Evolutionary conservation across 2,329 filamentous ascomycete genomes (phyloP).

Genomic region (Alternaria triticimaculans): DNA sequence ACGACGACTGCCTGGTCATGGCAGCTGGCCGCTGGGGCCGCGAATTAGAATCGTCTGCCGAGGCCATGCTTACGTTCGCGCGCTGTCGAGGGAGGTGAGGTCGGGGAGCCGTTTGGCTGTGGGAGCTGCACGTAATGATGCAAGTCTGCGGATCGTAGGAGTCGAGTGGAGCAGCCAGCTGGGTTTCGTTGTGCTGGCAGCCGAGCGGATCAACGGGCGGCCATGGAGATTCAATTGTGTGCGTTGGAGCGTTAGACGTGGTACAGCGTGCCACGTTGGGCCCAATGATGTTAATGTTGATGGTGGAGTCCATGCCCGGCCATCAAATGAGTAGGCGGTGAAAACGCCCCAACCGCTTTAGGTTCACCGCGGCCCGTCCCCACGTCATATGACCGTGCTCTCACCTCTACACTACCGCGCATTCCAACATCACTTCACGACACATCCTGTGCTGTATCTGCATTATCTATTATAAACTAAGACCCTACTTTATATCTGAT

Average conservation of each 20-base stretch:
- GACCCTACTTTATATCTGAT: neutral
- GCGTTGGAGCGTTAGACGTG: conserved; percentile 26
- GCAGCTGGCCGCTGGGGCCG: conserved; percentile 45
- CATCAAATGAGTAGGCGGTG: conserved; percentile 37
- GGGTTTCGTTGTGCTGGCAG: conserved; percentile 21
- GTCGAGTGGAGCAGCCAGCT: conserved; percentile 15
- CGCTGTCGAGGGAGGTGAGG: conserved; percentile 17
- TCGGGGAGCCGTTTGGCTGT: conserved; percentile 15
- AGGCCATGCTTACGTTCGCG: conserved; percentile 44
- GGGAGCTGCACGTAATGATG: conserved; percentile 16
- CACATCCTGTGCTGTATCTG: neutral
- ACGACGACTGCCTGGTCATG: conserved; percentile 48
- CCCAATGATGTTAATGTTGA: conserved; percentile 39
- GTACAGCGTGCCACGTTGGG: conserved; percentile 43
- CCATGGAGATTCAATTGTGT: conserved; percentile 43
- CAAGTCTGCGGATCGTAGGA: conserved; percentile 11
- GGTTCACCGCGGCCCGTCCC: conserved; percentile 36
- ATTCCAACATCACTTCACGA: neutral
- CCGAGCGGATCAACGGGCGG: conserved; percentile 19
- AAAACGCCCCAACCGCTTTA: conserved; percentile 33
- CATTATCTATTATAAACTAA: neutral
- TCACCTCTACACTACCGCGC: neutral
- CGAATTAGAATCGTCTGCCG: conserved; percentile 43
- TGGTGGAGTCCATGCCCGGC: conserved; percentile 30
- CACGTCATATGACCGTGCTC: conserved; percentile 16